phyloP scores from a whole-genome alignment of 2,329 filamentous ascomycete genomes.

The Pseudogymnoascus sp. region DNA sequence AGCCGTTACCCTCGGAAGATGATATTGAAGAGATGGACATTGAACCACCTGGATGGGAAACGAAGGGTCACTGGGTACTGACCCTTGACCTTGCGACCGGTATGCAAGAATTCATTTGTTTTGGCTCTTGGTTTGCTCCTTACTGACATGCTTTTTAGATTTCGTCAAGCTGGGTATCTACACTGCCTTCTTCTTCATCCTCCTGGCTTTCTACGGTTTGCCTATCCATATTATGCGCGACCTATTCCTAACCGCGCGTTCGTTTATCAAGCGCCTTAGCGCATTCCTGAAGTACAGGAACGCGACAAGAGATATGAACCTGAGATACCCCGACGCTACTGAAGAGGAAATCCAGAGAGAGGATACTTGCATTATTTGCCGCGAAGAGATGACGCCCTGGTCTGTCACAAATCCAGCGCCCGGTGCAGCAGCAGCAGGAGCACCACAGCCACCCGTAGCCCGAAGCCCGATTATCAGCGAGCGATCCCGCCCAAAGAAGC shows the following conservation, averaged over 20 bases:
- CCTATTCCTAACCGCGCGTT: slow-evolving; percentile 85
- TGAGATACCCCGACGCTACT: slow-evolving; percentile 80
- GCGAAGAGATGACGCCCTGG: slow-evolving; percentile 91
- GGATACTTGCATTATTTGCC: slow-evolving; percentile 94
- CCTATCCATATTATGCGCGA: slow-evolving; percentile 96
- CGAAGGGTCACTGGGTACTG: slow-evolving; percentile 87
- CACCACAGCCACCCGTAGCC: slow-evolving; percentile 27
- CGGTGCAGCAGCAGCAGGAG: slow-evolving; percentile 27
- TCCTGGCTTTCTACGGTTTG: slow-evolving; percentile 87
- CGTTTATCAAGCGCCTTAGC: slow-evolving; percentile 81
- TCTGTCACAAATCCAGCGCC: slow-evolving; percentile 37
- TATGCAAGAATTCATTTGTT: slow-evolving; percentile 33
- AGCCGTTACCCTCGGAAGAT: slow-evolving; percentile 50
- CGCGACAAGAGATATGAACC: slow-evolving; percentile 89
- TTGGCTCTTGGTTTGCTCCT: not conserved
- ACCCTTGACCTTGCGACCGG: slow-evolving; percentile 77
- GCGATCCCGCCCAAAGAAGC: slow-evolving; percentile 81
- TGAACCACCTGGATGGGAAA: slow-evolving; percentile 92
- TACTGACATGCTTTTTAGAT: slow-evolving; percentile 42
- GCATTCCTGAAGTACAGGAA: slow-evolving; percentile 86
- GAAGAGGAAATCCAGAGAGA: slow-evolving; percentile 75
- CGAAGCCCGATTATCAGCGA: slow-evolving; percentile 54
- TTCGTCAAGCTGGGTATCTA: slow-evolving; percentile 88
- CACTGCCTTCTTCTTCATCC: slow-evolving; percentile 82
- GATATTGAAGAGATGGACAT: slow-evolving; percentile 89